These are phyloP conservation scores for Solanum chiquidenum DNA, from an alignment of 257 asterid species.

Conservation along the genomic window DNA sequence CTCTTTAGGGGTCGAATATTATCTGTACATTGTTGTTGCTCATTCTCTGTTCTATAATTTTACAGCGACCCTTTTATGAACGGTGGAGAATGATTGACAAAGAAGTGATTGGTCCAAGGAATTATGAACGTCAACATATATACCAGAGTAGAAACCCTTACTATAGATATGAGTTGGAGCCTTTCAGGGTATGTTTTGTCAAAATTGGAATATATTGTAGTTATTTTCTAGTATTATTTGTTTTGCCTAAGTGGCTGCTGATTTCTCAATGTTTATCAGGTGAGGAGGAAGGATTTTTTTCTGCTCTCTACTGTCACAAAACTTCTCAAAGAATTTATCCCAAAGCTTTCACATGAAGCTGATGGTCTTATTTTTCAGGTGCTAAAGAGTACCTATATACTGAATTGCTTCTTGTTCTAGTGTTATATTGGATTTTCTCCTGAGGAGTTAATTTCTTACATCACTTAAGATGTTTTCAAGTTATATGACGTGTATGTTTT, in stretches of 20 bases:
- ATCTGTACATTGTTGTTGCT: neutral
- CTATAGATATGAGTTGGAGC: slow-evolving; percentile 87
- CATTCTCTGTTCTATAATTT: neutral
- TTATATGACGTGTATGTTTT: neutral
- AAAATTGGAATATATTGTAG: neutral
- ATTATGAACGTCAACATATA: slow-evolving; percentile 48
- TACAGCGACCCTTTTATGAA: slow-evolving; percentile 81
- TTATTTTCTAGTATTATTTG: neutral
- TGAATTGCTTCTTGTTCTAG: neutral
- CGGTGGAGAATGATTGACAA: slow-evolving; percentile 96
- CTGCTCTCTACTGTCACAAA: slow-evolving; percentile 82
- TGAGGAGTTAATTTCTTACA: neutral
- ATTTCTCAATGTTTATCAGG: slow-evolving; percentile 41
- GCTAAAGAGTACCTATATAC: neutral
- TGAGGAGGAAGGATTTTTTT: slow-evolving; percentile 96
- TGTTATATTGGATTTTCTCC: neutral
- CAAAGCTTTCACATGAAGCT: slow-evolving; percentile 90
- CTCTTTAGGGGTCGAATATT: neutral
- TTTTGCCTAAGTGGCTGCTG: slow-evolving; percentile 12
- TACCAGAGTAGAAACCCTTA: slow-evolving; percentile 54
- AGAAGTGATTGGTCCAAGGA: slow-evolving; percentile 93
- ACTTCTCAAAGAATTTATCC: slow-evolving; percentile 81
- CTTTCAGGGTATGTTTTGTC: slow-evolving; percentile 64
- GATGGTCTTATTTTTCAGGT: slow-evolving; percentile 99
- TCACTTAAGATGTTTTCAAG: neutral